phyloP scores from a whole-genome alignment of 2,329 filamentous ascomycete species.

The Dendryphion nanum region DNA sequence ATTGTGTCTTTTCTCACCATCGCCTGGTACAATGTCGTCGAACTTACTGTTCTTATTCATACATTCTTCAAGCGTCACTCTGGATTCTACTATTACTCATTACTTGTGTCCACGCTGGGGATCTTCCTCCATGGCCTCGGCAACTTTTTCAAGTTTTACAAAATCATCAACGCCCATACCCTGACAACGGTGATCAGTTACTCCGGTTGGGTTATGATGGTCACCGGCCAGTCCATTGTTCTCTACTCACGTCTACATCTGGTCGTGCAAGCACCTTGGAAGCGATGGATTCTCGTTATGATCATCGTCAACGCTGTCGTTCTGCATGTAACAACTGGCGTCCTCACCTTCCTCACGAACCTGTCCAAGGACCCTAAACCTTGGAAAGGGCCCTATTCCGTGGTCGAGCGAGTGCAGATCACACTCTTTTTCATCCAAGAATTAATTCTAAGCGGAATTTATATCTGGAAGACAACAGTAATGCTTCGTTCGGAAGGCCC shows the following conservation, averaged over 20 bases:
- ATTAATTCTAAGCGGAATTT: slow-evolving; percentile 33
- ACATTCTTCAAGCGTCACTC: slow-evolving; percentile 9
- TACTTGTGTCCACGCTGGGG: slow-evolving; percentile 12
- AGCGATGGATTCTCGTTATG: slow-evolving; percentile 48
- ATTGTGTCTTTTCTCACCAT: slow-evolving; percentile 12
- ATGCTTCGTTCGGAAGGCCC: slow-evolving; percentile 20
- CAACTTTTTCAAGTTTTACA: slow-evolving; percentile 13
- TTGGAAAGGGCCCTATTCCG: slow-evolving; percentile 20
- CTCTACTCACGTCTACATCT: slow-evolving; percentile 61
- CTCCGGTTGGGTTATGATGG: slow-evolving; percentile 52
- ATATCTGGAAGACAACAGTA: slow-evolving; percentile 50
- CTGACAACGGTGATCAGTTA: slow-evolving; percentile 5
- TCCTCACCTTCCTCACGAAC: neutral
- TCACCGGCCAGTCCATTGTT: slow-evolving; percentile 60
- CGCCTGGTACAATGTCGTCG: slow-evolving; percentile 17
- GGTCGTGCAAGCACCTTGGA: slow-evolving; percentile 44
- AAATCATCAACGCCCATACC: neutral
- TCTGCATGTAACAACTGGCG: slow-evolving; percentile 50
- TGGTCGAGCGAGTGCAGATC: slow-evolving; percentile 40
- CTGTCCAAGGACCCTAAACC: too few species aligned
- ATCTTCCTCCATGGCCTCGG: slow-evolving; percentile 12
- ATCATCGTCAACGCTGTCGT: slow-evolving; percentile 54
- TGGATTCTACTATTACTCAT: slow-evolving; percentile 15
- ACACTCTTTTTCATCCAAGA: slow-evolving; percentile 34
- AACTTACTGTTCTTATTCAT: slow-evolving; percentile 16